phyloP scores from a whole-genome alignment of 2,329 filamentous ascomycete species.

The Pseudocercospora eumusae region DNA sequence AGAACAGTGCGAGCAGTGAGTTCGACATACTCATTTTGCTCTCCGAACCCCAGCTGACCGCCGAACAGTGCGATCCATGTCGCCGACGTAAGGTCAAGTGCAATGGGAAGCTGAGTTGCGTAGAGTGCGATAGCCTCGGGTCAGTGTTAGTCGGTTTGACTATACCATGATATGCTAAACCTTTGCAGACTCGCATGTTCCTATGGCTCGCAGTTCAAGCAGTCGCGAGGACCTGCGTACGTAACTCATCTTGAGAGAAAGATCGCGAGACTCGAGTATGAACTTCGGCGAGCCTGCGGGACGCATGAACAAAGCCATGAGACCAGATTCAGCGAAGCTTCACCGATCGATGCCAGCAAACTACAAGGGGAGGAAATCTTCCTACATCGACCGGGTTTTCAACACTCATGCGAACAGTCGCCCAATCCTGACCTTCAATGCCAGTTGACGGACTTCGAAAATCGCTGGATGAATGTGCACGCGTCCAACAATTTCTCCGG shows the following conservation, averaged over 20 bases:
- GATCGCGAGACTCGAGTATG: slow-evolving; percentile 15
- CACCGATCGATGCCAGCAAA: not conserved
- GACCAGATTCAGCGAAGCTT: not conserved
- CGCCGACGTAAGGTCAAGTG: slow-evolving; percentile 23
- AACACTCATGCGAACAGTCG: not conserved
- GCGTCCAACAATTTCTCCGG: not conserved
- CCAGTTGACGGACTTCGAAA: not conserved
- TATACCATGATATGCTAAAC: not conserved
- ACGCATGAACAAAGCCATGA: not conserved
- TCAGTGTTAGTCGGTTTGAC: not conserved
- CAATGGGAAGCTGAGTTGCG: slow-evolving; percentile 20
- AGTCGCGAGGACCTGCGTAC: slow-evolving; percentile 16
- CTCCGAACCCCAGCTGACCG: not conserved
- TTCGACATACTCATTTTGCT: not conserved
- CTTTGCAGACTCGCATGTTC: slow-evolving; percentile 18
- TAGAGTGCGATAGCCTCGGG: slow-evolving; percentile 19
- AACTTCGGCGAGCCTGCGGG: not conserved
- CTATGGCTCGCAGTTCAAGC: slow-evolving; percentile 22
- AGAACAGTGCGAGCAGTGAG: slow-evolving; percentile 23
- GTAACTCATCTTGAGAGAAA: slow-evolving; percentile 21
- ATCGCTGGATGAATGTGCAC: not conserved
- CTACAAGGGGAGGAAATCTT: not conserved
- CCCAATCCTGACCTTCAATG: not conserved
- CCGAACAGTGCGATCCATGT: slow-evolving; percentile 21
- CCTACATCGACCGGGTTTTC: not conserved